Evolutionary conservation across 441 rosid genomes (phyloP), one percentile per base, ranked within the genome.

Genomic region (Euphorbia schlechtendalii): DNA sequence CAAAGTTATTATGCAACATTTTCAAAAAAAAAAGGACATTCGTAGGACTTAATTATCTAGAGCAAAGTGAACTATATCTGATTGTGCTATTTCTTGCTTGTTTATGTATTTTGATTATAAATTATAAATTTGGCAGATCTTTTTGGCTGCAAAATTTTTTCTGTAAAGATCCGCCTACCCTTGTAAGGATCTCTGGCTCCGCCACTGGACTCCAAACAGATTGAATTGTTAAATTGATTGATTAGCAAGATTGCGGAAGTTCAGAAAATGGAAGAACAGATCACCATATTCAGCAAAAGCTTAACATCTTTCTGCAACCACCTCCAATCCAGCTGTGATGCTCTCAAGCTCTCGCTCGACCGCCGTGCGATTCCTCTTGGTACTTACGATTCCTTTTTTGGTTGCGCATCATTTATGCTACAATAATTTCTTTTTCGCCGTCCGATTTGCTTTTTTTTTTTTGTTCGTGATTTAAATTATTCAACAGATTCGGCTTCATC

Each of bases 341-440:
- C 90, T 27, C 83, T 92, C 77, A 79, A 78, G 67, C 85, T 79
- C 48, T 87, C 93, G 8, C 68, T 92, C 55, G 78, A 76, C 6
- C 92, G 92, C 77, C 96, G 90, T 10, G n/a, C n/a, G n/a, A 84
- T 92, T 68, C 94, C 94, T 80, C 86, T 88, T 52, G 87, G 96
- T 88, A 53, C 54, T 40, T 3, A 14, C 21, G 9, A 32, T 32
- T 49, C 4, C 34, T n/a, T 30, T 6, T 28, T 65, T 66, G 8
- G 11, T 54, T 55, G 28, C 18, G 48, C 2, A 58, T 20, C 20
- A 30, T 25, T 8, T 51, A 7, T 13, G 8, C 24, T 3, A 20
- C 14, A 2, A 3, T 59, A 27, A 18, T 14, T 18, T 24, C 45
- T n/a, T 27, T 58, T 6, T 12, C 17, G 11, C 34, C 34, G 3